Base-by-base conservation (phyloP, 805 yeast genomes). In the Candida pseudofarinosa region DNA sequence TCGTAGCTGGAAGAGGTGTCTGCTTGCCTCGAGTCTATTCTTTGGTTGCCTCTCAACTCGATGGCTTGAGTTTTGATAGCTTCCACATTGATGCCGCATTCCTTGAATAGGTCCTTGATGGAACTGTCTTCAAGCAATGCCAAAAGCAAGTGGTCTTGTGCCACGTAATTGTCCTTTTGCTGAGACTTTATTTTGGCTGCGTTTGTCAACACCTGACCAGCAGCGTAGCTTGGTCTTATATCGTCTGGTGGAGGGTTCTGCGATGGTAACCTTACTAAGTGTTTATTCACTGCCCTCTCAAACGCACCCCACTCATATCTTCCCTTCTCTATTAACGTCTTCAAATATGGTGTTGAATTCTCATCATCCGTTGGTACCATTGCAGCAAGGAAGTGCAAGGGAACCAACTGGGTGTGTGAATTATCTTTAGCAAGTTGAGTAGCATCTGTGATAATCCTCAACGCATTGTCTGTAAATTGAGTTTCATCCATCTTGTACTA, bases 381-480 rank as follows among this genome's bases (percentile, higher is more conserved):
- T 17, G 98, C 97, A 14, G 96, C 97, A 49, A 91, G 70, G 43
- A 93, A 64, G 65, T 93, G 99, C 43, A 90, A 62, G n/a, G 99
- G 99, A 41, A 78, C 70, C 43, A 93, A 71, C 60, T 87, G 91
- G 6, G 91, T 73, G 65, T 93, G 89, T 39, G 85, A 76, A 58
- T 88, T 88, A 51, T 88, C 95, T 56, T 80, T 77, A 34, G 97
- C 96, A 47, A 93, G 66, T 59, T 84, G 79, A 45, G 81, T 79
- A 42, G 98, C 95, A 55, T 79, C 74, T 53, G 86, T 84, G 39
- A 93, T 74, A 47, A 91, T 79, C 42, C 77, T 81, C 55, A 88
- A 78, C 35, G 97, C 98, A 63, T 93, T 86, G 63, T 93, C 98
- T 48, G 99, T 93, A 53, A 88, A 86, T 74, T 88, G 90, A 45